A percentile compares a stretch with the other conserved stretches of the same genome.
These are phyloP conservation scores for Cenchrus fungigraminus DNA, from an alignment of 176 grass and related monocot genomes.

Conservation along the genomic window DNA sequence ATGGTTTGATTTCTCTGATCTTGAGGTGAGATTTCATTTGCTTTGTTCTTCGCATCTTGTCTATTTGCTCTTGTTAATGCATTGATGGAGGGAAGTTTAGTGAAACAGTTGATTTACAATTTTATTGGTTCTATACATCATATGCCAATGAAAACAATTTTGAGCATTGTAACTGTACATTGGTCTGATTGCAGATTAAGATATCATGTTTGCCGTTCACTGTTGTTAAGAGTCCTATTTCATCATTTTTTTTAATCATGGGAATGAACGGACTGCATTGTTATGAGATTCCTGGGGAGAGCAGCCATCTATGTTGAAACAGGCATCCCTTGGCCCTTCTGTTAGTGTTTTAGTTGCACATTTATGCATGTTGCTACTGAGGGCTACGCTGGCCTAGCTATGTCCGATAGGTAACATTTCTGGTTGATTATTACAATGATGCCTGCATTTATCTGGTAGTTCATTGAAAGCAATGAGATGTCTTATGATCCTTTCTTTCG, in stretches of 20 bases:
- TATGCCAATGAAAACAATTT: background rate
- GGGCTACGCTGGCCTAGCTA: conserved; percentile 15
- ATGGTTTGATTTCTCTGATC: conserved; percentile 99
- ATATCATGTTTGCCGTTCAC: background rate
- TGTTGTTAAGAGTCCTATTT: background rate
- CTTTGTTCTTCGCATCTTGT: conserved; percentile 31
- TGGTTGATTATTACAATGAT: conserved; percentile 3
- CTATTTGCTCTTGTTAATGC: conserved; percentile 31
- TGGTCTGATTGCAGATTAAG: conserved; percentile 13
- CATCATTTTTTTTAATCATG: conserved; percentile 2
- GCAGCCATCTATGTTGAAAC: background rate
- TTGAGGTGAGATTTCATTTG: conserved; percentile 77
- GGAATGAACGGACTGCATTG: conserved; percentile 5
- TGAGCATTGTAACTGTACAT: background rate
- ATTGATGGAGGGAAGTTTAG: background rate
- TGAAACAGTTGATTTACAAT: conserved; percentile 10
- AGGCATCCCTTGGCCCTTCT: background rate
- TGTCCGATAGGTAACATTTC: background rate
- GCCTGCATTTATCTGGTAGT: conserved; percentile 16
- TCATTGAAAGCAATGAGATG: conserved; percentile 35
- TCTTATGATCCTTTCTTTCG: background rate
- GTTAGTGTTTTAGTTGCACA: conserved; percentile 1
- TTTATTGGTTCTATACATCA: background rate
- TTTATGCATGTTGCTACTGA: background rate
- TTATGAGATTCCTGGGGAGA: background rate